A percentile compares a stretch with the other conserved stretches of the same genome.
phyloP scores from a whole-genome alignment of 768 basidiomycete species.

The Tephrocybe sp. region DNA sequence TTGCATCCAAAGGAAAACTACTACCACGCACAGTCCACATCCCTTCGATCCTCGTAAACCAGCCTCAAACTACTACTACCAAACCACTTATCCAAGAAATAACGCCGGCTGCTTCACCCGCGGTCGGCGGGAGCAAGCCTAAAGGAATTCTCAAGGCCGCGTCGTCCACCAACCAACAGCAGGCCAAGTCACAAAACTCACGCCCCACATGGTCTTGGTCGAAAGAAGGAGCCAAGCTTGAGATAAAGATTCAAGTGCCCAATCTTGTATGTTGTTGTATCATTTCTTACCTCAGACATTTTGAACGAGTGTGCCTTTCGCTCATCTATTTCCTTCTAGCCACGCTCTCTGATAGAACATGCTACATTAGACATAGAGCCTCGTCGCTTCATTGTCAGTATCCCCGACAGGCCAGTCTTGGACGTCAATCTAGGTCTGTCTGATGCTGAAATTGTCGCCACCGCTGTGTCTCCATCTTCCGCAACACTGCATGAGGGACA shows the following conservation, averaged over 20 bases:
- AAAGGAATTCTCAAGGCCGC: conserved; percentile 46
- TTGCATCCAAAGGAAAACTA: conserved; percentile 71
- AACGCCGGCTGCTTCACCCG: conserved; percentile 8
- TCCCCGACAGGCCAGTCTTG: conserved; percentile 47
- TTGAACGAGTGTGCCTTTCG: not conserved
- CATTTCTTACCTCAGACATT: not conserved
- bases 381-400: conserved; percentile 48
- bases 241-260: conserved; percentile 53
- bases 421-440: conserved; percentile 56
- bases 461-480: conserved; percentile 14
- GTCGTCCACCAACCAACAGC: conserved; percentile 2
- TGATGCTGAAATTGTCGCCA: conserved; percentile 51
- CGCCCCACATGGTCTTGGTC: conserved; percentile 55
- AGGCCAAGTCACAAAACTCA: conserved; percentile 14
- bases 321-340: conserved; percentile 32
- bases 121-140: conserved; percentile 14
- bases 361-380: conserved; percentile 67
- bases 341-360: conserved; percentile 38
- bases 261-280: conserved; percentile 44
- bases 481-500: conserved; percentile 13
- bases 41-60: conserved; percentile 39
- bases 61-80: conserved; percentile 11
- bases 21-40: conserved; percentile 54
- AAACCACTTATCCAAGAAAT: conserved; percentile 51
- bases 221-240: conserved; percentile 38